Conservation (phyloP, 23 red algal genomes). For the Gracilaria vermiculophylla region DNA sequence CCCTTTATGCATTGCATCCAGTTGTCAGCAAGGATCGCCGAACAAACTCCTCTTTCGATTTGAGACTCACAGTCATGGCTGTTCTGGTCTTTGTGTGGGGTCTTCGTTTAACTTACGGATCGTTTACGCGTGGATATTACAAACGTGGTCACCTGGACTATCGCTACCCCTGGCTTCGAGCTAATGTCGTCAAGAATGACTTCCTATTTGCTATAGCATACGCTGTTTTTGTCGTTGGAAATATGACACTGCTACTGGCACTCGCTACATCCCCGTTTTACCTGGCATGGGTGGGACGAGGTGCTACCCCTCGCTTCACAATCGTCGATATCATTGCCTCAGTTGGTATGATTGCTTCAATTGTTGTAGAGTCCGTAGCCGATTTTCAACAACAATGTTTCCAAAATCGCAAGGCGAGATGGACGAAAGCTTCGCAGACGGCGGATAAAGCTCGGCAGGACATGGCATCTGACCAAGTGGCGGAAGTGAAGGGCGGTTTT, state of each 20-base stretch:
- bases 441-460: neutral
- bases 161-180: slow-evolving; percentile 55
- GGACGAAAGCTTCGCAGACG: neutral
- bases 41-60: slow-evolving; percentile 9
- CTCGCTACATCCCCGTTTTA: slow-evolving; percentile 24
- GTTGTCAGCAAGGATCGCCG: slow-evolving; percentile 15
- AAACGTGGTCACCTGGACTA: slow-evolving; percentile 38
- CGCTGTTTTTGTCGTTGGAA: slow-evolving; percentile 3
- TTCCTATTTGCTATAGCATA: slow-evolving; percentile 31
- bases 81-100: slow-evolving; percentile 35
- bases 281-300: slow-evolving; percentile 43
- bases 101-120: slow-evolving; percentile 16
- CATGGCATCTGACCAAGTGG: neutral
- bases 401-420: slow-evolving; percentile 23
- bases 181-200: slow-evolving; percentile 28
- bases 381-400: slow-evolving; percentile 53
- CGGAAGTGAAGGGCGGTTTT: slow-evolving; percentile 35
- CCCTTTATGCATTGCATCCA: slow-evolving; percentile 24
- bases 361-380: slow-evolving; percentile 24
- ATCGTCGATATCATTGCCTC: slow-evolving; percentile 8
- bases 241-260: slow-evolving; percentile 38
- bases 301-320: neutral
- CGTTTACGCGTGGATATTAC: slow-evolving; percentile 42
- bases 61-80: slow-evolving; percentile 30
- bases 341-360: neutral